Conservation (phyloP, 495 filamentous ascomycete species). For the Podospora conica region DNA sequence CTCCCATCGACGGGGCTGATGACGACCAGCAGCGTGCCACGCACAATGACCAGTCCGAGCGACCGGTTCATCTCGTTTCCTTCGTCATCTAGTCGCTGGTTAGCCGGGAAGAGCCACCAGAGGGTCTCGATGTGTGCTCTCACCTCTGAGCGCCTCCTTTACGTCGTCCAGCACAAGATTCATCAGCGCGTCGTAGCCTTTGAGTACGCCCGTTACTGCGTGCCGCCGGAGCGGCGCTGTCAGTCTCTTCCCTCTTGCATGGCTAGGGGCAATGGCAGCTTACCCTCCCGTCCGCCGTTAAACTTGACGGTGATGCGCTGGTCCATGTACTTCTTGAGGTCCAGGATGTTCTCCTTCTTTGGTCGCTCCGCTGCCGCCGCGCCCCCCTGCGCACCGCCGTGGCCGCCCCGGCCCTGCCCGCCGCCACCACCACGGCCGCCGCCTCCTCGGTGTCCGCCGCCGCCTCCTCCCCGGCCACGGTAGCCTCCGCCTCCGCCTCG, state of each 20-base stretch:
- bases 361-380: constrained; percentile 55
- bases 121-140: constrained; percentile 12
- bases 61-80: constrained; percentile 78
- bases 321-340: constrained; percentile 92
- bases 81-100: constrained; percentile 63
- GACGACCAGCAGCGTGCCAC: constrained; percentile 85
- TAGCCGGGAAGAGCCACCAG: background rate
- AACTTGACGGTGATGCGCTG: constrained; percentile 93
- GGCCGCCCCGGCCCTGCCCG: constrained; percentile 43
- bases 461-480: constrained; percentile 41
- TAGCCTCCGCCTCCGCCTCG: constrained; percentile 40
- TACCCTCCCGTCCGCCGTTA: constrained; percentile 90
- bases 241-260: background rate
- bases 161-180: constrained; percentile 95
- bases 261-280: constrained; percentile 12
- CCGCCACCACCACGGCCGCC: constrained; percentile 40
- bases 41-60: constrained; percentile 84
- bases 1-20: constrained; percentile 92
- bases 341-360: constrained; percentile 98
- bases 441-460: constrained; percentile 37
- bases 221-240: background rate
- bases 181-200: constrained; percentile 96
- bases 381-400: constrained; percentile 24
- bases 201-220: constrained; percentile 77
- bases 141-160: constrained; percentile 81